These are phyloP conservation scores for Globisporangium splendens DNA, from an alignment of 352 stramenopile species.

Conservation along the genomic window DNA sequence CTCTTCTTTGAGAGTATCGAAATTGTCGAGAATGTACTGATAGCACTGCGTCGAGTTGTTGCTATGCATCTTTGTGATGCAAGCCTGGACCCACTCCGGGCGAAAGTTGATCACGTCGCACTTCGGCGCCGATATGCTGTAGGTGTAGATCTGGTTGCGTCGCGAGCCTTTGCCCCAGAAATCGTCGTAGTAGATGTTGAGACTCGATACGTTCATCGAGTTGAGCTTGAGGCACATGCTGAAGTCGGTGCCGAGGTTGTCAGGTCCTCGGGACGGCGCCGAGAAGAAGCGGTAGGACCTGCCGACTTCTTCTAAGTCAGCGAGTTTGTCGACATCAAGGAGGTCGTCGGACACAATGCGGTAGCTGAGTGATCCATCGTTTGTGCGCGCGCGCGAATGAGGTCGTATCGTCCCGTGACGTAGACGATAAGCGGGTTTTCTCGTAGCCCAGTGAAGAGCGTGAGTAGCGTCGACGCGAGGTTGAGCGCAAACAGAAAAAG, in stretches of 20 bases:
- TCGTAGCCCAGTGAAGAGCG: slow-evolving; percentile 41
- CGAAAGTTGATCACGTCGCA: slow-evolving; percentile 35
- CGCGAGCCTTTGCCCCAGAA: slow-evolving; percentile 24
- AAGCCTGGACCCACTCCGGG: slow-evolving; percentile 30
- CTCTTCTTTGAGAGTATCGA: slow-evolving; percentile 28
- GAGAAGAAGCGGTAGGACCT: slow-evolving; percentile 28
- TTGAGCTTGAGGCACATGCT: slow-evolving; percentile 28
- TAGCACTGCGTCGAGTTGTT: slow-evolving; percentile 22
- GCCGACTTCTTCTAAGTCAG: slow-evolving; percentile 28
- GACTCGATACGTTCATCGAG: slow-evolving; percentile 8
- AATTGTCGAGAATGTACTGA: slow-evolving; percentile 46
- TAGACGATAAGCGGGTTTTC: slow-evolving; percentile 51
- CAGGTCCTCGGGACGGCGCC: slow-evolving; percentile 13
- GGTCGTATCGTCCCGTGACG: slow-evolving; percentile 37
- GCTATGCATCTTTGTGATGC: slow-evolving; percentile 19
- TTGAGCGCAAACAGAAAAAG: slow-evolving; percentile 29
- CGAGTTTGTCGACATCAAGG: not conserved
- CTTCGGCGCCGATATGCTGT: slow-evolving; percentile 30
- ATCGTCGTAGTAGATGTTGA: slow-evolving; percentile 22
- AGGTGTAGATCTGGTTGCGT: slow-evolving; percentile 21
- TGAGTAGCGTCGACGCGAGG: slow-evolving; percentile 38
- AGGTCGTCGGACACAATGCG: not conserved
- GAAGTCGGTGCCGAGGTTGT: slow-evolving; percentile 19
- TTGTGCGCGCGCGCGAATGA: slow-evolving; percentile 35
- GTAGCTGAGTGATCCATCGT: slow-evolving; percentile 9